Base-by-base conservation (phyloP, 2,329 filamentous ascomycete species). In the Fusarium liriodendri region DNA sequence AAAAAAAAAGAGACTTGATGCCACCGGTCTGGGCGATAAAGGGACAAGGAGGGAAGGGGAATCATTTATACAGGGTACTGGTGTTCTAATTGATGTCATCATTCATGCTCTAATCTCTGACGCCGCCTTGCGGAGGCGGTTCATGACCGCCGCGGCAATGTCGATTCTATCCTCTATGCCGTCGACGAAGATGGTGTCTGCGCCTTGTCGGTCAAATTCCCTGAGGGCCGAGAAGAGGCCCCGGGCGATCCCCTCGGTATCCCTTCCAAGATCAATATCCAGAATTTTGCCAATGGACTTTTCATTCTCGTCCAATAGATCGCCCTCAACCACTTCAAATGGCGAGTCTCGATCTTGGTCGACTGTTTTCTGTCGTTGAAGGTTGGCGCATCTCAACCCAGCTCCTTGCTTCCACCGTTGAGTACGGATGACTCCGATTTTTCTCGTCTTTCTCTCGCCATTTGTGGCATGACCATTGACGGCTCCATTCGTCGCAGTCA, bases 111-210 rank as follows among this genome's bases (percentile, higher is more conserved):
- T 85, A 80, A 88, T 89, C 69, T 89, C 87, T 25, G 88, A 90
- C 27, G 94, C 93, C 64, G 94, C 94, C 84, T 96, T 96, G 73
- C 93, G 89, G 66, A 96, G 86, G 74, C 94, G 88, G 79, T 96
- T 96, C 93, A 96, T 95, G 75, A 96, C 91, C 27, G 94, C 97
- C 27, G 94, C 94, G 22, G 95, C 95, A 76, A 97, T 92, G 80
- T 97, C 94, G 35, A 93, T 91, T 68, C 93, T 90, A 69, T 94
- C 93, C 70, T 90, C 87, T 66, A 98, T 93, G 3, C 96, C 96
- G 81, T 99, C 97, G 13, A 98, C 94, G 76, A 95, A 94, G 62
- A 99, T 98, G 22, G 93, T 87, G 79, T 97, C 92, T 5, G 95
- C 95, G 33, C 91, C 89, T 71, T 91, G 87, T 77, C 92, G 90